A percentile compares a stretch with the other conserved stretches of the same genome.
Conservation (phyloP, 352 stramenopile genomes). For the Pythium dissimile region DNA sequence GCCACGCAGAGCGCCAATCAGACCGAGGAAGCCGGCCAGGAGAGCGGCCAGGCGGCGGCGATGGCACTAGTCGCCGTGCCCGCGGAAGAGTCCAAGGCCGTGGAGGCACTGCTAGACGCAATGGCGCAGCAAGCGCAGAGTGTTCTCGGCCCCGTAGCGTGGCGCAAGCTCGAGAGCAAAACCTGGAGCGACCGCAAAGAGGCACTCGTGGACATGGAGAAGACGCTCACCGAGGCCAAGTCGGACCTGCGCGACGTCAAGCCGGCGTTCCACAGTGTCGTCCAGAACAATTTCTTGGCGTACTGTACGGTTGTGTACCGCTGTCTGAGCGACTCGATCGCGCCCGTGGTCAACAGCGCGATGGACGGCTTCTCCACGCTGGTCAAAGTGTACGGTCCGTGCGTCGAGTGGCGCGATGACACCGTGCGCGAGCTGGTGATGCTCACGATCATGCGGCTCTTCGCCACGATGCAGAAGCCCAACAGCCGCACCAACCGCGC, state of each 20-base stretch:
- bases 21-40: constrained; percentile 33
- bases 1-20: constrained; percentile 37
- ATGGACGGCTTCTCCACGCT: constrained; percentile 69
- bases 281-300: constrained; percentile 61
- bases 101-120: constrained; percentile 39
- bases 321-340: constrained; percentile 60
- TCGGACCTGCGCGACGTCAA: constrained; percentile 65
- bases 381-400: constrained; percentile 71
- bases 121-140: constrained; percentile 34
- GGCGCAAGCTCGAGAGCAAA: constrained; percentile 79
- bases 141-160: constrained; percentile 60
- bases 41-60: constrained; percentile 16
- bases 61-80: constrained; percentile 37
- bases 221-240: constrained; percentile 63
- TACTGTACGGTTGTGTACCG: constrained; percentile 65
- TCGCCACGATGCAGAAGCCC: constrained; percentile 71
- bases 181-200: constrained; percentile 84
- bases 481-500: constrained; percentile 73
- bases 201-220: constrained; percentile 71
- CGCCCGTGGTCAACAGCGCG: constrained; percentile 67
- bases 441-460: constrained; percentile 57
- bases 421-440: constrained; percentile 58
- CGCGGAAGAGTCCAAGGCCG: constrained; percentile 47
- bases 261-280: constrained; percentile 49
- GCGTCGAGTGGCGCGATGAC: constrained; percentile 69